Conservation (phyloP, 176 grass and related monocot genomes). For the Eleusine coracana region DNA sequence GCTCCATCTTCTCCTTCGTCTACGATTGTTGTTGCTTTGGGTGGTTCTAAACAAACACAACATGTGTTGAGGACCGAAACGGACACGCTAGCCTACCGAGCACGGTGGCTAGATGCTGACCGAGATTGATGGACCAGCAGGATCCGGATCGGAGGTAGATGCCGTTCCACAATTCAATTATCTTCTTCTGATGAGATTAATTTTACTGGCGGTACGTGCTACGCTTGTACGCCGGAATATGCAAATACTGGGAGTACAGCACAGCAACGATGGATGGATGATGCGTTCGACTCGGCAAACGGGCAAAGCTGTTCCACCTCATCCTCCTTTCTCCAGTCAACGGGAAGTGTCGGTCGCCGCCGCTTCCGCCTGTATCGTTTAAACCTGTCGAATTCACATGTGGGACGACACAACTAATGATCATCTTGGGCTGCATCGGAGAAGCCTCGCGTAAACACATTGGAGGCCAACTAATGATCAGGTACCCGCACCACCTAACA, state of each 20-base stretch:
- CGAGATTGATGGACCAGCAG: background rate
- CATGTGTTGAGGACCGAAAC: background rate
- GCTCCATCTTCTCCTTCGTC: background rate
- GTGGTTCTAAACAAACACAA: conserved; percentile 17
- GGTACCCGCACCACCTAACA: too few relatives aligned
- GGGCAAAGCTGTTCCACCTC: background rate
- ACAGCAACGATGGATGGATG: background rate
- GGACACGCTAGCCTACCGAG: background rate
- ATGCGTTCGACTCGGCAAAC: too few relatives aligned
- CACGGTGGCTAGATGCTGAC: background rate
- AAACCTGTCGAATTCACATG: conserved; percentile 11
- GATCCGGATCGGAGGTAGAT: background rate
- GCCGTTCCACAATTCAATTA: background rate
- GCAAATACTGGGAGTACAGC: background rate
- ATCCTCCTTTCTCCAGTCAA: background rate
- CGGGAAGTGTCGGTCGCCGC: conserved; percentile 10
- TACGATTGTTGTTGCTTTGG: background rate
- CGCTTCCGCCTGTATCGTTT: background rate
- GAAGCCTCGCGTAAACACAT: too few relatives aligned
- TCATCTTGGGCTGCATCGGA: background rate
- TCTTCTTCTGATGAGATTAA: background rate
- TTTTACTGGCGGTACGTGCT: background rate
- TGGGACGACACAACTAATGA: background rate
- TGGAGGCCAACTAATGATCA: background rate
- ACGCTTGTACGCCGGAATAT: background rate